Evolutionary conservation across 345 rosid genomes (phyloP), one percentile per base, ranked within the genome.

Genomic region (Pseudoturritis turrita): DNA sequence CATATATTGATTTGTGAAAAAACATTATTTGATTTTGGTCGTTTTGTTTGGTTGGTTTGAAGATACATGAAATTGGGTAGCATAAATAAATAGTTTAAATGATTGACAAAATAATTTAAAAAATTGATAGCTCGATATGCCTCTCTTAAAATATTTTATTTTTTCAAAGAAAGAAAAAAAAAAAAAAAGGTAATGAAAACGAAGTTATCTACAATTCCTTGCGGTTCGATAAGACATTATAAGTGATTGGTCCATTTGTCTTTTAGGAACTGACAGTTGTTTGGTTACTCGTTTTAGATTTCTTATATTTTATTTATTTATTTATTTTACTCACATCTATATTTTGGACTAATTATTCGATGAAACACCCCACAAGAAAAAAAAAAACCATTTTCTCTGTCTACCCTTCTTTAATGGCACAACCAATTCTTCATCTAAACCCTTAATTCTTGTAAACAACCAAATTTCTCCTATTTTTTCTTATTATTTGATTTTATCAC

Each of bases 241-340:
- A 75, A 35, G 44, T 45, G 59, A 77, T 71, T 56, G 75, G 80
- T 74, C 49, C 79, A 78, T 43, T 78, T 77, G 84, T 80, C 80
- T 44, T 23, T 56, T 29, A 10, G 33, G 43, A 68, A 26, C 44
- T 73, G 78, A 76, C 81, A 82, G 68, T 75, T 78, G 80, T 73
- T 78, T 71, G 68, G 77, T 71, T 66, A 19, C 33, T 65, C 14
- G 10, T 22, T 19, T 29, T 54, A 54, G 40, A 40, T 35, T 58
- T 29, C 70, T 17, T 22, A 17, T 12, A 33, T 43, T 13, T 37
- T 36, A 37, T 50, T 19, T 10, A 26, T 54, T 29, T 19, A n/a
- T n/a, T 68, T 41, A 49, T 62, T 40, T 57, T 10, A 61, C 53
- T 35, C 36, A 18, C 13, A 60, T 29, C 44, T 61, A 51, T 2